These are phyloP conservation scores for Solanum etuberosum DNA, from an alignment of 257 asterid species.

Conservation along the genomic window DNA sequence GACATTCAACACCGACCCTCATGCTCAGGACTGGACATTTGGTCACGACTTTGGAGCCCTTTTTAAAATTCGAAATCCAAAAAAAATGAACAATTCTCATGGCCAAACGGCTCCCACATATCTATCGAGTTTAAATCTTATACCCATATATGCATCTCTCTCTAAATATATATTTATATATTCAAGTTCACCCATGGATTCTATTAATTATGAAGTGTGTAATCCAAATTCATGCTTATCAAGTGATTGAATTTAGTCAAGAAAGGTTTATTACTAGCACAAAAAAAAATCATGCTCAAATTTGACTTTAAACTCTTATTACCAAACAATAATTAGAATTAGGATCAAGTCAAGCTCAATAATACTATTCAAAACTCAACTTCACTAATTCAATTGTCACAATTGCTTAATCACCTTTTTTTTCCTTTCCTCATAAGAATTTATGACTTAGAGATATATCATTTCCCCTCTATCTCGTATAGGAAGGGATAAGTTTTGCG, in stretches of 20 bases:
- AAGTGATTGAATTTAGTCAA: not conserved
- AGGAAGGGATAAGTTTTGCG: not conserved
- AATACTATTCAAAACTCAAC: not conserved
- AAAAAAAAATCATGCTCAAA: not conserved
- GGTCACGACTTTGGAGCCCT: not conserved
- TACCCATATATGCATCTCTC: not conserved
- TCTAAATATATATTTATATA: not conserved
- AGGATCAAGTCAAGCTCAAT: not conserved
- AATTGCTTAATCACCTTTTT: not conserved
- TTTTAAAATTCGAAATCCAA: not conserved
- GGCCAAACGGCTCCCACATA: not conserved
- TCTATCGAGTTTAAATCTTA: not conserved
- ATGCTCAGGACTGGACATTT: not conserved
- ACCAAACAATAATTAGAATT: not conserved
- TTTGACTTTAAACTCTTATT: not conserved
- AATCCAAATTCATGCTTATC: not conserved
- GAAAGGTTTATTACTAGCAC: not conserved
- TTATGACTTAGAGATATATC: not conserved
- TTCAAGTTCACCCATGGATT: not conserved
- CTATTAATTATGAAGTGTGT: not conserved
- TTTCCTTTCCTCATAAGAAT: not conserved
- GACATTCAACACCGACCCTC: not conserved
- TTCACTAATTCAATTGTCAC: not conserved
- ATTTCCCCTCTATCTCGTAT: fast-evolving
- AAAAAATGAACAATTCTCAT: not conserved